Percentiles rank a stretch among this genome's conserved stretches.
These are phyloP conservation scores for Ambrosiella cleistominuta DNA, from an alignment of 2,329 filamentous ascomycete species.

Conservation along the genomic window DNA sequence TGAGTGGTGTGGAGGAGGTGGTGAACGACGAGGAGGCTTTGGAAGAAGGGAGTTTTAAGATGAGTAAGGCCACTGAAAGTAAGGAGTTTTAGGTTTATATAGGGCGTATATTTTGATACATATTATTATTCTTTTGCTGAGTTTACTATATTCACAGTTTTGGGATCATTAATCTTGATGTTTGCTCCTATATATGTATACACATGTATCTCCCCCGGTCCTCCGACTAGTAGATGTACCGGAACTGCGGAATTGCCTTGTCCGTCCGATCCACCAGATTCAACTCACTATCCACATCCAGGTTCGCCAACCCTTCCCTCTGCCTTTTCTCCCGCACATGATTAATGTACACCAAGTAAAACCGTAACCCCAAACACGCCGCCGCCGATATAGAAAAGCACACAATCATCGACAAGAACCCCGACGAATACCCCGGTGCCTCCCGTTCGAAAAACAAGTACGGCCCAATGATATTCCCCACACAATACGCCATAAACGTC, in stretches of 20 bases:
- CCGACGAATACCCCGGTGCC: constrained; percentile 41
- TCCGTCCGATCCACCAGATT: constrained; percentile 33
- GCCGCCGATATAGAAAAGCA: constrained; percentile 36
- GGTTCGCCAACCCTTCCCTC: not conserved
- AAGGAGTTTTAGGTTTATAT: not conserved
- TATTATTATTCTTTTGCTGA: not conserved
- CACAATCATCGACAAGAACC: constrained; percentile 42
- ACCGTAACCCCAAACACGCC: constrained; percentile 26
- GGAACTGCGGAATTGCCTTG: constrained; percentile 34
- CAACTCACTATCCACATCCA: constrained; percentile 2
- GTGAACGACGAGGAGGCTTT: not conserved
- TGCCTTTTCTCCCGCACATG: constrained; percentile 28
- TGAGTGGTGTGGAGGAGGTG: not conserved
- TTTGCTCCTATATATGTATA: not conserved
- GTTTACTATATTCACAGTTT: not conserved
- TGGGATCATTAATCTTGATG: not conserved
- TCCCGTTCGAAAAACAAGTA: constrained; percentile 41
- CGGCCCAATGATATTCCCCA: constrained; percentile 43
- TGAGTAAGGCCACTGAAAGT: no score
- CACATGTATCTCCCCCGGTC: not conserved
- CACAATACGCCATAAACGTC: constrained; percentile 40
- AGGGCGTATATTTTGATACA: not conserved
- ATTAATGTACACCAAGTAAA: constrained; percentile 34
- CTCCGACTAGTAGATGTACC: constrained; percentile 26
- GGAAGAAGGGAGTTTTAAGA: no score